Conservation (phyloP, 179 eudicot species). For the Silene noctiflora region DNA sequence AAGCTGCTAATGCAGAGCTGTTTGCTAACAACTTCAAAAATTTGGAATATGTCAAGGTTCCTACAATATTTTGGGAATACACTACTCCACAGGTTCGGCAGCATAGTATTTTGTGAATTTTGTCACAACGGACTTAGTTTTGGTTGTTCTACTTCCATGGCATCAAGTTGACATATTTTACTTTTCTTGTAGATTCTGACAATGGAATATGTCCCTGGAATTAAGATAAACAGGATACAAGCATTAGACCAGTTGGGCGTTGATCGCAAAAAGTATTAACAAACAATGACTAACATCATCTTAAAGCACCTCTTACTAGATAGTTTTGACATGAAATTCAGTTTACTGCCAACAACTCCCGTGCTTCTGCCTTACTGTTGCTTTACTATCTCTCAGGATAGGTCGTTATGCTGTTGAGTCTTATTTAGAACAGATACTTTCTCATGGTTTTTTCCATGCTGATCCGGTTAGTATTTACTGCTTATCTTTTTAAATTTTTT, state of each 20-base stretch:
- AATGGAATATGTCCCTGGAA: slow-evolving; percentile 98
- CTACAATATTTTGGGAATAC: slow-evolving; percentile 79
- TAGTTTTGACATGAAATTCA: background rate
- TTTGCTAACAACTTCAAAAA: slow-evolving; percentile 79
- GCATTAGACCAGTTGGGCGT: slow-evolving; percentile 86
- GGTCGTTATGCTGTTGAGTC: slow-evolving; percentile 92
- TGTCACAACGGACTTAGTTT: slow-evolving; percentile 1
- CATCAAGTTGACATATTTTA: slow-evolving; percentile 17
- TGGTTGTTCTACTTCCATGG: slow-evolving; percentile 25
- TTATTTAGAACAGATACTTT: slow-evolving; percentile 80
- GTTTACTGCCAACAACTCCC: slow-evolving; percentile 4
- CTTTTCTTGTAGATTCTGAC: slow-evolving; percentile 60
- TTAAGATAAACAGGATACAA: slow-evolving; percentile 89
- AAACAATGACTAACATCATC: slow-evolving; percentile 2
- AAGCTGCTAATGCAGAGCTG: slow-evolving; percentile 91
- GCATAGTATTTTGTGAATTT: slow-evolving; percentile 11
- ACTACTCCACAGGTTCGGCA: slow-evolving; percentile 87
- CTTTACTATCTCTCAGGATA: slow-evolving; percentile 45
- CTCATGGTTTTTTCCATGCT: slow-evolving; percentile 95
- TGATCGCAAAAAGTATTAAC: slow-evolving; percentile 65
- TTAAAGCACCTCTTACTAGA: background rate
- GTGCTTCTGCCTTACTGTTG: background rate
- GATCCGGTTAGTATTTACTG: slow-evolving; percentile 67
- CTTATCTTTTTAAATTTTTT: background rate
- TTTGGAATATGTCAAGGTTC: slow-evolving; percentile 93